Percentiles rank a stretch among this genome's conserved stretches.
Conservation (phyloP, 345 rosid genomes). For the Citrus mangshanensis region DNA sequence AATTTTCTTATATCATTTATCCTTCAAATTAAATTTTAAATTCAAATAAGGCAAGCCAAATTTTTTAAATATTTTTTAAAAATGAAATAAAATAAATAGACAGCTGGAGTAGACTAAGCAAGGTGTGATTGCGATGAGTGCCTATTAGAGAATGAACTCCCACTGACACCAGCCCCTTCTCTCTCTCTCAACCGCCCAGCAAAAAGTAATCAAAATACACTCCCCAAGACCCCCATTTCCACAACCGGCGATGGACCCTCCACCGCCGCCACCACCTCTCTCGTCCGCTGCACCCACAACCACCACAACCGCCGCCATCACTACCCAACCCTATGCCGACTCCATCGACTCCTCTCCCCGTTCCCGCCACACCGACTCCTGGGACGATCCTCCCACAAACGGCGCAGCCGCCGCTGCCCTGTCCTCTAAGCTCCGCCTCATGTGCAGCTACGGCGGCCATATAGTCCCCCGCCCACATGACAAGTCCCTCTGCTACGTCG, state of each 20-base stretch:
- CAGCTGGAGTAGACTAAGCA: constrained; percentile 18
- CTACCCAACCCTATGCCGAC: constrained; percentile 39
- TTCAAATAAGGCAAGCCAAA: not conserved
- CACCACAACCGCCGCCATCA: constrained; percentile 10
- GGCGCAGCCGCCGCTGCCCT: constrained; percentile 20
- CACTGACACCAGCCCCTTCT: not conserved
- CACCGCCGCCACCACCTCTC: constrained; percentile 30
- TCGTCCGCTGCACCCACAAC: constrained; percentile 16
- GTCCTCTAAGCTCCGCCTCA: constrained; percentile 73
- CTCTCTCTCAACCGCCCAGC: not conserved
- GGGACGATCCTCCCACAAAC: constrained; percentile 50
- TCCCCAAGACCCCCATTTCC: not conserved
- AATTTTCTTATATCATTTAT: too few species aligned
- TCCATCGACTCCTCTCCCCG: constrained; percentile 76
- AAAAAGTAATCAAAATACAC: not conserved
- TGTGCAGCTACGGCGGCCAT: constrained; percentile 93
- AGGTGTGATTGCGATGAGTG: constrained; percentile 8
- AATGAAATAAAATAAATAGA: not conserved
- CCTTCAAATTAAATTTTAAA: not conserved
- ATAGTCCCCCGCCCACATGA: constrained; percentile 92
- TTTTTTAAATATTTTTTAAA: not conserved
- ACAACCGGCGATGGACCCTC: constrained; percentile 34
- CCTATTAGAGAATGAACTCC: constrained; percentile 21
- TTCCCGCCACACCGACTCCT: constrained; percentile 72
- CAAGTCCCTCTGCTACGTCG: constrained; percentile 78